Base-by-base conservation (phyloP, 2,329 filamentous ascomycete species). In the Orbilia blumenaviensis region DNA sequence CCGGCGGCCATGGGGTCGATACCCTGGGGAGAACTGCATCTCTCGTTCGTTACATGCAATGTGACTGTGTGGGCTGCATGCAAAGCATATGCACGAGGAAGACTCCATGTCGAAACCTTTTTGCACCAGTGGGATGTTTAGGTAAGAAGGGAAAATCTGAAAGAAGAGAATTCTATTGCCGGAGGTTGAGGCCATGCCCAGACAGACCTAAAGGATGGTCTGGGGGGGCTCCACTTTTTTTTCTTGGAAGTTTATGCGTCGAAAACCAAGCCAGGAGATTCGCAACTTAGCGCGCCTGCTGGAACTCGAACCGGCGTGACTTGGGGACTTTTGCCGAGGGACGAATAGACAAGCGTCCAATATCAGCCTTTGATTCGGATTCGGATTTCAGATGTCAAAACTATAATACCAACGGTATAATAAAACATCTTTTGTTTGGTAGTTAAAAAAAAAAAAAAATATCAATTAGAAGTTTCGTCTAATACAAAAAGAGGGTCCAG, bases 271-370 rank as follows among this genome's bases (percentile, higher is more conserved):
- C 64, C 64, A 69, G 72, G 72, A 76, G 54, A 76, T 76, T 76
- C 72, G 72, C 60, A 76, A 76, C 72, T 76, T 69, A 76, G 72
- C 72, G 72, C 72, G 72, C 72, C 72, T 69, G 64, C 72, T 76
- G 64, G 48, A 76, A 76, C 72, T 48, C 68, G 64, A 41, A 56
- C 21, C 58, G 58, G 72, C 63, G 71, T 75, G 64, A 75, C 63
- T 64, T 61, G 58, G 38, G 60, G 58, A 48, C n/a, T 76, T 76
- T 76, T 76, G 41, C 72, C 72, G 64, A 66, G 64, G 64, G 27
- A 58, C 52, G 34, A 58, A 62, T 52, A n/a, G 38, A 48, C 41
- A 46, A n/a, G n/a, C 48, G 25, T 4, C 9, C 41, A 34, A 34
- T 46, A 48, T 46, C 41, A 63, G 41, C 58, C 58, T 63, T 50